Percentiles rank a stretch among this genome's conserved stretches.
These are phyloP conservation scores for Pichia kudriavzevii DNA, from an alignment of 1,139 yeast species.

Conservation along the genomic window DNA sequence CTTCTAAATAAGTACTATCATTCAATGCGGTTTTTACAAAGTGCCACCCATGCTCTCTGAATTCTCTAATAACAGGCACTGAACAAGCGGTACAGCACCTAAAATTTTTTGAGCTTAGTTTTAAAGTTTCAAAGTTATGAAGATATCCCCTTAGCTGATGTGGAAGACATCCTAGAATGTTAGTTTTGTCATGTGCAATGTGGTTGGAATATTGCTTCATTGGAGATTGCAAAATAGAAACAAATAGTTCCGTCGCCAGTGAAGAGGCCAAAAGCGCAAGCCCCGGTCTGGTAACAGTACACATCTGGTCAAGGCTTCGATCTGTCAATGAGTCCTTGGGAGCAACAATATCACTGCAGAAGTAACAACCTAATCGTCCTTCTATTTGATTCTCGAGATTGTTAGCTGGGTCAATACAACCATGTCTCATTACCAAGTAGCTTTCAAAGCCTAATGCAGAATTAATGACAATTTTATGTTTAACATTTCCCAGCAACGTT, in stretches of 20 bases:
- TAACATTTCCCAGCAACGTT: constrained; percentile 64
- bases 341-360: constrained; percentile 92
- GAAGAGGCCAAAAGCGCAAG: constrained; percentile 85
- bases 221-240: constrained; percentile 67
- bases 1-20: constrained; percentile 60
- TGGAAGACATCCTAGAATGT: constrained; percentile 64
- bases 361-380: constrained; percentile 75
- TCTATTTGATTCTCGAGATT: constrained; percentile 22
- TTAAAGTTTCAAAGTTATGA: constrained; percentile 53
- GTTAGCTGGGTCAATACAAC: constrained; percentile 31
- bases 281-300: constrained; percentile 97
- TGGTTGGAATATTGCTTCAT: constrained; percentile 42
- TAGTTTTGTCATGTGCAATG: constrained; percentile 18
- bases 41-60: constrained; percentile 58
- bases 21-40: constrained; percentile 66
- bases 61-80: constrained; percentile 42
- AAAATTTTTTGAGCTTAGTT: constrained; percentile 65
- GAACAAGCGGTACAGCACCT: constrained; percentile 85
- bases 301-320: constrained; percentile 92
- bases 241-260: constrained; percentile 75
- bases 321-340: constrained; percentile 82
- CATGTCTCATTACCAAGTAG: constrained; percentile 90
- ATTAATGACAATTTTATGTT: constrained; percentile 68
- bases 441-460: constrained; percentile 95
- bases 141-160: constrained; percentile 89